Percentiles rank a stretch among this genome's conserved stretches.
phyloP scores from a whole-genome alignment of 257 asterid genomes.

The Plantago major region DNA sequence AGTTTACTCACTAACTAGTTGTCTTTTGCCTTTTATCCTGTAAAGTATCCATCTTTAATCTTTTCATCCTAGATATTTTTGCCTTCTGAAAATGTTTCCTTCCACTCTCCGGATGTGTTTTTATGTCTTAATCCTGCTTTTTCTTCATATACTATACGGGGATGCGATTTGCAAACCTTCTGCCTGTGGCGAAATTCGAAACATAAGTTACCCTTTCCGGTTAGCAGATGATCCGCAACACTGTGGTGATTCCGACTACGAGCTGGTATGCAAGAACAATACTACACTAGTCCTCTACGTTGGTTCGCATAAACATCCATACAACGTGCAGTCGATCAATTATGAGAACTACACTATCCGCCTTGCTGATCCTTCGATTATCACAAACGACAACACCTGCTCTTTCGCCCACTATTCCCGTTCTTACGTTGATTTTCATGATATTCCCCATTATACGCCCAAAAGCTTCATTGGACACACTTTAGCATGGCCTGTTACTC shows the following conservation, averaged over 20 bases:
- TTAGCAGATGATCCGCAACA: conserved; percentile 19
- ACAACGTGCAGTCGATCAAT: conserved; percentile 19
- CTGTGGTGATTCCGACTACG: background rate
- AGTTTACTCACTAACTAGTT: no score
- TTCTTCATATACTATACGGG: no score
- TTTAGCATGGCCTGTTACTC: conserved; percentile 2
- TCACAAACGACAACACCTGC: conserved; percentile 11
- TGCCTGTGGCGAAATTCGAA: conserved; percentile 24
- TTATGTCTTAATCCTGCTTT: no score
- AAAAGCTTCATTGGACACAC: background rate
- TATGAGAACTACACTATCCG: conserved; percentile 16
- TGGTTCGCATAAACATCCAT: background rate
- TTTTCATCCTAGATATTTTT: no score
- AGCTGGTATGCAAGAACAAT: conserved; percentile 27
- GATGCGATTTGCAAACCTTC: conserved; percentile 8
- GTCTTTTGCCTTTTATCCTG: no score
- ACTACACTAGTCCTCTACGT: background rate
- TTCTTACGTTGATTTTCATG: no score
- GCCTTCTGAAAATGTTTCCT: no score
- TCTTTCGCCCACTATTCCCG: conserved; percentile 18
- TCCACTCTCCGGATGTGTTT: no score
- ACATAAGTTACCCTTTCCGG: conserved; percentile 29
- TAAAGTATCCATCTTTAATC: no score
- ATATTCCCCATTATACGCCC: background rate
- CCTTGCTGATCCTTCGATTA: conserved; percentile 16